These are phyloP conservation scores for Chaetoceros muelleri DNA, from an alignment of 108 stramenopile genomes.

Conservation along the genomic window DNA sequence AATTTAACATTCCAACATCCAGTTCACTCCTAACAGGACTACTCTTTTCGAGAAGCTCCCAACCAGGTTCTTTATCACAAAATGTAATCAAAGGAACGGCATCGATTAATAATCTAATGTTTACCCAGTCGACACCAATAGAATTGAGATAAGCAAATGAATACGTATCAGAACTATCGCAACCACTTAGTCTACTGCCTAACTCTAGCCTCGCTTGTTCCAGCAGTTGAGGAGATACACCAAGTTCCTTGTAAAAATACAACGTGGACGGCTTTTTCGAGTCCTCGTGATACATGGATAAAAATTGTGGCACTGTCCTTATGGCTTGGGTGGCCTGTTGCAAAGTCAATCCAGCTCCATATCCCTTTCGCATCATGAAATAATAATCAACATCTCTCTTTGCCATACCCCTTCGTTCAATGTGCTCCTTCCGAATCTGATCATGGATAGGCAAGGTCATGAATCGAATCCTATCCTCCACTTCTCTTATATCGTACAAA, in stretches of 20 bases:
- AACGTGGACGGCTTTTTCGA: slow-evolving; percentile 19
- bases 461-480: slow-evolving; percentile 25
- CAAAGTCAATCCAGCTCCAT: slow-evolving; percentile 34
- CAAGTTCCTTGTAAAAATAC: slow-evolving; percentile 24
- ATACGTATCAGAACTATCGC: slow-evolving; percentile 17
- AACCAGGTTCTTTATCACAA: slow-evolving; percentile 31
- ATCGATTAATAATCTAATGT: slow-evolving; percentile 19
- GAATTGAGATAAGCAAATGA: slow-evolving; percentile 28
- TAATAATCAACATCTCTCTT: slow-evolving; percentile 6
- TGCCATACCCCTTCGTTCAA: too few species aligned
- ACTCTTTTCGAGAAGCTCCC: slow-evolving; percentile 20
- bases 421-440: background rate
- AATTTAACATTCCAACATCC: slow-evolving; percentile 19
- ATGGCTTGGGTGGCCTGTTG: slow-evolving; percentile 23
- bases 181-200: slow-evolving; percentile 18
- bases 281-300: slow-evolving; percentile 27
- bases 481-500: slow-evolving; percentile 24
- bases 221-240: slow-evolving; percentile 9
- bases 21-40: slow-evolving; percentile 18
- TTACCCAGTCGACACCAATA: slow-evolving; percentile 28
- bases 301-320: slow-evolving; percentile 29
- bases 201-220: slow-evolving; percentile 26
- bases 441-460: slow-evolving; percentile 22
- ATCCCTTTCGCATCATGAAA: slow-evolving; percentile 15
- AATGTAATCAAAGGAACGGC: slow-evolving; percentile 22